Evolutionary conservation across 1,284 basidiomycete species (phyloP).

Genomic region (Microbotryum lychnidis-dioicae): DNA sequence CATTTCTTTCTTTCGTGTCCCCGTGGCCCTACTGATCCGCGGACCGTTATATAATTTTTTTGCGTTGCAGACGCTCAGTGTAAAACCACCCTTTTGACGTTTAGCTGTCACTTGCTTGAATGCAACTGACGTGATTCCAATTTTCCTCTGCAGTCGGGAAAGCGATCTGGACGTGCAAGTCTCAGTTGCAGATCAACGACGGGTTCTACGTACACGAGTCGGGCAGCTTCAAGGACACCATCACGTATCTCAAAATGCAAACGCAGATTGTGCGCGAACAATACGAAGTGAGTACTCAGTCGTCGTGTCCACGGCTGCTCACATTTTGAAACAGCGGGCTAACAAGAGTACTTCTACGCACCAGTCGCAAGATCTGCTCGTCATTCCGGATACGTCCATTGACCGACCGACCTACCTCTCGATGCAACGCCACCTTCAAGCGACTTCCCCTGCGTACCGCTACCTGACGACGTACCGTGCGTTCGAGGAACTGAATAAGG

Average conservation of each 20-base stretch:
- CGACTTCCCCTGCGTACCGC: constrained; percentile 32
- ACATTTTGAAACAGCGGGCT: background rate
- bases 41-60: background rate
- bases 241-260: constrained; percentile 47
- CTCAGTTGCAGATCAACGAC: constrained; percentile 50
- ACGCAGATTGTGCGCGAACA: constrained; percentile 44
- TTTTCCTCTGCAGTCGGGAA: constrained; percentile 22
- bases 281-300: constrained; percentile 37
- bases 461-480: constrained; percentile 46
- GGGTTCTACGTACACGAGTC: constrained; percentile 51
- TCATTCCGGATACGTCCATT: constrained; percentile 44
- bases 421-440: constrained; percentile 41
- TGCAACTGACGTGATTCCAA: constrained; percentile 16
- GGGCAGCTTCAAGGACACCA: constrained; percentile 45
- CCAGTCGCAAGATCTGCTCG: constrained; percentile 36
- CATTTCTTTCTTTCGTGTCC: constrained; percentile 39
- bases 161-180: constrained; percentile 42
- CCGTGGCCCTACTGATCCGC: constrained; percentile 28
- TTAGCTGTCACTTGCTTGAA: no score
- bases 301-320: background rate
- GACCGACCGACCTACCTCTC: constrained; percentile 40
- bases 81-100: constrained; percentile 3
- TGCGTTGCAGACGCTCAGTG: constrained; percentile 12
- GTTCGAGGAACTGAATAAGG: constrained; percentile 47
- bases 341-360: constrained; percentile 13